Base-by-base conservation (phyloP, 2,329 filamentous ascomycete species). In the Aureobasidium musti region DNA sequence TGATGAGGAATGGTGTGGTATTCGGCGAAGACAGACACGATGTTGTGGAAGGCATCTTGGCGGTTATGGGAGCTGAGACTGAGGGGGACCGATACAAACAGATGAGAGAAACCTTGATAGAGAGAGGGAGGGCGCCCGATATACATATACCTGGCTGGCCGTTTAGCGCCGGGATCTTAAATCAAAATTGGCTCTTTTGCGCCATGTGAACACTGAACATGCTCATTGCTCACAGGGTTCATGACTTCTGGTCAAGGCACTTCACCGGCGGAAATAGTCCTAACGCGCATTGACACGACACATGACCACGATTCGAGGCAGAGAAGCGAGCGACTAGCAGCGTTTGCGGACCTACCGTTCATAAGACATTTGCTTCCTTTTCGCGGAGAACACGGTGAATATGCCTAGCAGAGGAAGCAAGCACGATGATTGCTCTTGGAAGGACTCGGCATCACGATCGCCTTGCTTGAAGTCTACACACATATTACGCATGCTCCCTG, bases 1-100 rank as follows among this genome's bases (percentile, higher is more conserved):
- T 75, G 67, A 82, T 78, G 67, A 74, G 69, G 73, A 82, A 82
- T 14, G 80, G 80, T 61, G 78, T 79, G 10, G 71, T 70, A 41
- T 72, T 72, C 17, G 73, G 71, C 63, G 68, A 68, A 13, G 67
- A 67, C 19, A 69, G 52, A 35, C 67, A 67, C 11, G 49, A 53
- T 21, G 47, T 53, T 17, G 47, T 53, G 61, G 61, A 64, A 64
- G 35, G 19, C 61, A 64, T 64, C 17, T 64, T 64, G 47, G 26
- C 41, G 26, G 7, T 13, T 17, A 23, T 11, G 7, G 35, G 26
- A 23, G 33, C 11, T 63, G 43, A 39, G n/a, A 52, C 8, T 10
- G 30, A 50, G 30, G 45, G 59, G 59, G 47, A 33, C 28, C 35
- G 45, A 52, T 37, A 35, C 49, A 45, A n/a, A 64, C 49, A 26